Evolutionary conservation across 345 rosid species (phyloP).

Genomic region (Excoecaria agallocha): DNA sequence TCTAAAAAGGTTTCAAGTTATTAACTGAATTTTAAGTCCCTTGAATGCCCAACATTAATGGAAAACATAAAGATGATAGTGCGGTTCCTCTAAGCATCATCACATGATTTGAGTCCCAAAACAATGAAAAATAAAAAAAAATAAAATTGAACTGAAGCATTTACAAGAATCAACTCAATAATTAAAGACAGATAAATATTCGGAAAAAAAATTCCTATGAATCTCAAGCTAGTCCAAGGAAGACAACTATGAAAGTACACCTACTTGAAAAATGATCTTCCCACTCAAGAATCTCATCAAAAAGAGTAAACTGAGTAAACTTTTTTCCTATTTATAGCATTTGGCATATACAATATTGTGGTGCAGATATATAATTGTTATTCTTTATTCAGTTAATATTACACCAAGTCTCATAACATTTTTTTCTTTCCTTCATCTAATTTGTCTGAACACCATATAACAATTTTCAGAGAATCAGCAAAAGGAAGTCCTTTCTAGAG

Average conservation of each 20-base stretch:
- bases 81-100: neutral
- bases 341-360: neutral
- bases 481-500: neutral
- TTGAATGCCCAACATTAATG: neutral
- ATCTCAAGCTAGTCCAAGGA: neutral
- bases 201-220: neutral
- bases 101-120: neutral
- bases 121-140: too few relatives aligned
- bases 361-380: neutral
- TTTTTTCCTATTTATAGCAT: neutral
- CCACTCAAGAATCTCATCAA: neutral
- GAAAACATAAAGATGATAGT: neutral
- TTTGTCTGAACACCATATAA: neutral
- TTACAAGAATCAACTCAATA: neutral
- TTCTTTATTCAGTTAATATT: neutral
- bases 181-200: slow-evolving; percentile 10
- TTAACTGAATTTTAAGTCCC: neutral
- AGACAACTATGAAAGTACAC: neutral
- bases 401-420: neutral
- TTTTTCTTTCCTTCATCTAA: neutral
- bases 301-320: neutral
- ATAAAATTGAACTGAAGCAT: neutral
- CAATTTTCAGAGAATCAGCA: neutral
- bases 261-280: neutral
- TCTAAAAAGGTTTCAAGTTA: slow-evolving; percentile 8